These are phyloP conservation scores for Grammothele lineata DNA, from an alignment of 768 basidiomycete genomes.

Conservation along the genomic window DNA sequence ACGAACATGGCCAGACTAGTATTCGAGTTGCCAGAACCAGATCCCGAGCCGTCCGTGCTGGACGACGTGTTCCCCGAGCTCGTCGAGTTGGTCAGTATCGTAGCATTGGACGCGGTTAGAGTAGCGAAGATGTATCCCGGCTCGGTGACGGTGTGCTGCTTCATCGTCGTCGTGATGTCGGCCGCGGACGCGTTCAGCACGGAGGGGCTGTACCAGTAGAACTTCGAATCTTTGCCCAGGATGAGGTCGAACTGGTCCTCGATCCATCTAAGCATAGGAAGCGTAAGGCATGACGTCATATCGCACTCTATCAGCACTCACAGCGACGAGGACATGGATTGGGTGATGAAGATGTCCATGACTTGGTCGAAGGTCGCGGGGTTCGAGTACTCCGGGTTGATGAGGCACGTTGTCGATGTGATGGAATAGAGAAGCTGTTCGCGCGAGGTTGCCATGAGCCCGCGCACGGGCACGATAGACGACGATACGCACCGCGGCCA, in stretches of 20 bases:
- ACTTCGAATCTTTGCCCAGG: conserved; percentile 39
- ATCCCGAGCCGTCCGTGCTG: background rate
- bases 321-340: conserved; percentile 32
- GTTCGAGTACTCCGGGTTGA: conserved; percentile 68
- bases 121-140: conserved; percentile 70
- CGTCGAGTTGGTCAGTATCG: conserved; percentile 28
- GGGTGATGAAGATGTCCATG: conserved; percentile 76
- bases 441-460: too few relatives aligned
- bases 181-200: conserved; percentile 51
- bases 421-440: conserved; percentile 78
- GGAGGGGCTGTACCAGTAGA: conserved; percentile 54
- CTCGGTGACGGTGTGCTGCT: conserved; percentile 36
- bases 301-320: too few relatives aligned
- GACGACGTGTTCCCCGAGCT: background rate
- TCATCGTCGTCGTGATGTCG: conserved; percentile 41
- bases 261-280: conserved; percentile 38
- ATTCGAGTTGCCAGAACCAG: background rate
- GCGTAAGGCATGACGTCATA: too few relatives aligned
- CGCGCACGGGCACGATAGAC: too few relatives aligned
- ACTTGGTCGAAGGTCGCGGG: conserved; percentile 61
- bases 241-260: conserved; percentile 52
- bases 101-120: conserved; percentile 61
- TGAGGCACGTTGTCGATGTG: conserved; percentile 65
- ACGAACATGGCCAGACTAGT: conserved; percentile 63
- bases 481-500: conserved; percentile 66